These are phyloP conservation scores for Pochonia chlamydosporia DNA, from an alignment of 2,329 filamentous ascomycete species.

Conservation along the genomic window DNA sequence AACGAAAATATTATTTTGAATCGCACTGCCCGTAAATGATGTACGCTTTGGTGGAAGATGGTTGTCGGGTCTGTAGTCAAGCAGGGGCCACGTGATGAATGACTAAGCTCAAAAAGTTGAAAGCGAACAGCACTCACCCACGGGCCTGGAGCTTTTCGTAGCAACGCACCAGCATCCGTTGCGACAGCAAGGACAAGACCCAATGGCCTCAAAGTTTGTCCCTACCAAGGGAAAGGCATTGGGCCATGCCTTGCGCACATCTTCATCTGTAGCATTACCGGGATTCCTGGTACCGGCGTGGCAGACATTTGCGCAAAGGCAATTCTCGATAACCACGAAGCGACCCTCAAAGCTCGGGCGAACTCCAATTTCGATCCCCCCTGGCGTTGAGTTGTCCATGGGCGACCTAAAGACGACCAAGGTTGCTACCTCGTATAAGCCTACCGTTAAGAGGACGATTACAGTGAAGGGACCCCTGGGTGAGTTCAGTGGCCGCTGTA, in stretches of 20 bases:
- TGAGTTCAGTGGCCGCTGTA: no score
- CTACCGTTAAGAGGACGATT: conserved; percentile 59
- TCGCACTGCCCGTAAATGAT: background rate
- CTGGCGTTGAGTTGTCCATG: conserved; percentile 72
- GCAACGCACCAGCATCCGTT: conserved; percentile 4
- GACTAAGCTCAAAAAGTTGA: conserved; percentile 16
- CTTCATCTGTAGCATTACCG: conserved; percentile 51
- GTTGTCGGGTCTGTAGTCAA: no score
- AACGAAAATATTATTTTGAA: background rate
- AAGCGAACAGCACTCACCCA: no score
- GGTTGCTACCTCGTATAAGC: conserved; percentile 53
- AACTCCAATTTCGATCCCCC: conserved; percentile 73
- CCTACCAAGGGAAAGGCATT: conserved; percentile 56
- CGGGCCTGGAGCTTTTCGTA: no score
- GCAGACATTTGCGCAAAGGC: conserved; percentile 34
- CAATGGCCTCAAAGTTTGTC: conserved; percentile 54
- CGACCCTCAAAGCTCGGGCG: conserved; percentile 78
- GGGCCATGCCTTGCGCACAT: conserved; percentile 47
- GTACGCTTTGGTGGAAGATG: no score
- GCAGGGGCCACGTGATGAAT: conserved; percentile 7
- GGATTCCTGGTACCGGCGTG: conserved; percentile 70
- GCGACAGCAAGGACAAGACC: conserved; percentile 7
- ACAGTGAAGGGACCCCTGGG: conserved; percentile 77
- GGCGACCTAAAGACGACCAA: conserved; percentile 53
- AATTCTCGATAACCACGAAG: conserved; percentile 66